Conservation (phyloP, 2,329 filamentous ascomycete species). For the Metarhizium guizhouense region DNA sequence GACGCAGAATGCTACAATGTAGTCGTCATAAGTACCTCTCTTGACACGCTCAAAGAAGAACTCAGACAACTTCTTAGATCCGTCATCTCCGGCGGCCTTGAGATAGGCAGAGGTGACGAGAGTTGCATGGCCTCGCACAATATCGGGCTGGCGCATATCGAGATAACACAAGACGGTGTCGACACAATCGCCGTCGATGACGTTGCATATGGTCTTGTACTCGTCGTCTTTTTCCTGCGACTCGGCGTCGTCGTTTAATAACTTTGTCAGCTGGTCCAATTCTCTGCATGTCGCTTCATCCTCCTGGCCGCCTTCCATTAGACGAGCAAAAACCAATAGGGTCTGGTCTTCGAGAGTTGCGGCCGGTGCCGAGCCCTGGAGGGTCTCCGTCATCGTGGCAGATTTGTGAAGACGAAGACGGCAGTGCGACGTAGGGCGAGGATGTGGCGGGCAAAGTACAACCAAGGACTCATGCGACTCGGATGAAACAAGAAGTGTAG, state of each 20-base stretch:
- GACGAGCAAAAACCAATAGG: slow-evolving; percentile 70
- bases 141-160: slow-evolving; percentile 68
- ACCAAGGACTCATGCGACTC: neutral
- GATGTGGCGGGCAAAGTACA: neutral
- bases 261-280: slow-evolving; percentile 48
- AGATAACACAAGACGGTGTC: slow-evolving; percentile 81
- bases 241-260: slow-evolving; percentile 47
- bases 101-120: slow-evolving; percentile 77
- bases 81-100: slow-evolving; percentile 63
- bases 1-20: slow-evolving; percentile 89
- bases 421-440: neutral
- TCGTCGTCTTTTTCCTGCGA: slow-evolving; percentile 32
- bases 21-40: slow-evolving; percentile 74
- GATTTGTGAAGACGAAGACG: neutral
- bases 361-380: slow-evolving; percentile 19
- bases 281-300: slow-evolving; percentile 59
- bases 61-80: slow-evolving; percentile 58
- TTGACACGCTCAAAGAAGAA: slow-evolving; percentile 67
- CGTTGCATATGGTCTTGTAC: slow-evolving; percentile 41
- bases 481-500: neutral
- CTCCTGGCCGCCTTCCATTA: slow-evolving; percentile 87
- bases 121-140: slow-evolving; percentile 72
- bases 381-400: slow-evolving; percentile 24
- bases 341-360: slow-evolving; percentile 51
- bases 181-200: slow-evolving; percentile 66